Percentiles rank a stretch among this genome's conserved stretches.
These are phyloP conservation scores for Saccharomyces hybrid DNA, from an alignment of 1,139 yeast species.

Conservation along the genomic window DNA sequence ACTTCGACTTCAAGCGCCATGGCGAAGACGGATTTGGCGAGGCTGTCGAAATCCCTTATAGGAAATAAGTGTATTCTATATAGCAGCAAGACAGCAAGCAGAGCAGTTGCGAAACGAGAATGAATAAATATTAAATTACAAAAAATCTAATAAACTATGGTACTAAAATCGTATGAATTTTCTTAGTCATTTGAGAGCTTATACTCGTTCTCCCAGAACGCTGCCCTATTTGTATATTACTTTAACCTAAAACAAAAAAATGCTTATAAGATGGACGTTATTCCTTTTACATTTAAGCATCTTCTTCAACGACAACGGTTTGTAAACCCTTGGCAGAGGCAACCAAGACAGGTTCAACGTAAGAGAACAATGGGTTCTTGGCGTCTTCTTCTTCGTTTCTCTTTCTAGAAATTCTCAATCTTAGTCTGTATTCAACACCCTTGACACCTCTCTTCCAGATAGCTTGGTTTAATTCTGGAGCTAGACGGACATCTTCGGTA, in stretches of 20 bases:
- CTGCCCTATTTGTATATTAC: background rate
- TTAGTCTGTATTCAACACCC: slow-evolving; percentile 97
- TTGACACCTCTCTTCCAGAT: slow-evolving; percentile 99
- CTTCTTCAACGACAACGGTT: slow-evolving; percentile 93
- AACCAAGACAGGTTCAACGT: slow-evolving; percentile 94
- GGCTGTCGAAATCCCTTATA: slow-evolving; percentile 50
- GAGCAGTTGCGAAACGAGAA: background rate
- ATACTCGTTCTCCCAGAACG: background rate
- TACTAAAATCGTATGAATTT: background rate
- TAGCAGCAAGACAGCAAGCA: too few relatives aligned
- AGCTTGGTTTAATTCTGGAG: slow-evolving; percentile 97
- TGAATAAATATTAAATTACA: slow-evolving; percentile 4
- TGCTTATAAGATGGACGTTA: background rate
- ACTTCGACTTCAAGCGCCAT: slow-evolving; percentile 56
- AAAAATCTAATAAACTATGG: background rate
- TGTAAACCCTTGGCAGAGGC: slow-evolving; percentile 95
- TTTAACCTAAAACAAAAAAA: background rate
- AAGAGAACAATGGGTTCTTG: slow-evolving; percentile 95
- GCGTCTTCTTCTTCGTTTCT: slow-evolving; percentile 99
- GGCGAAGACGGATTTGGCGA: slow-evolving; percentile 65
- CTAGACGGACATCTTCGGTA: slow-evolving; percentile 97
- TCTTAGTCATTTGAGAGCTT: background rate
- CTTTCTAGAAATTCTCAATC: slow-evolving; percentile 99
- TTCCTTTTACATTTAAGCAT: slow-evolving; percentile 39
- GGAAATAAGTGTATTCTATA: background rate